phyloP scores from a whole-genome alignment of 2,329 filamentous ascomycete species.

The Cladosporium austrohemisphaericum region DNA sequence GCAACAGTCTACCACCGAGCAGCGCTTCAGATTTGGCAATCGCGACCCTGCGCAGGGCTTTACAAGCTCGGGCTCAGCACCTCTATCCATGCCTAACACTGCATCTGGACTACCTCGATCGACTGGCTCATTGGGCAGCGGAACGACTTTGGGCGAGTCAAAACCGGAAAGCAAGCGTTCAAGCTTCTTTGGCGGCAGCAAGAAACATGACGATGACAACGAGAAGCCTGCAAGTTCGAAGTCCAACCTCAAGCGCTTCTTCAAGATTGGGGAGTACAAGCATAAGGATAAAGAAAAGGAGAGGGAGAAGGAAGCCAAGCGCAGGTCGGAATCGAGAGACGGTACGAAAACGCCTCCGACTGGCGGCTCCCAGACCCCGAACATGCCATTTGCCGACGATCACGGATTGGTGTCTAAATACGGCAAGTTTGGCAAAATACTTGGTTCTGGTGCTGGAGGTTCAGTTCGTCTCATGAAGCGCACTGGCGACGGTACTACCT shows the following conservation, averaged over 20 bases:
- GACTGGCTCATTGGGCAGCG: constrained; percentile 39
- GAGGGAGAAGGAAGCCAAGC: constrained; percentile 20
- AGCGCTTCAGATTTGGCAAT: constrained; percentile 74
- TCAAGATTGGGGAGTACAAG: constrained; percentile 68
- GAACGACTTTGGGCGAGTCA: constrained; percentile 27
- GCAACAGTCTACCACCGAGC: constrained; percentile 9
- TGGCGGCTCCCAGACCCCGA: constrained; percentile 35
- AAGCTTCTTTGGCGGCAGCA: constrained; percentile 52
- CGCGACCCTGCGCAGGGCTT: constrained; percentile 62
- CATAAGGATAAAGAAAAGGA: constrained; percentile 60
- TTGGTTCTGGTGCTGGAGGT: constrained; percentile 90
- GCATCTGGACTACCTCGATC: constrained; percentile 42
- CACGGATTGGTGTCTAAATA: constrained; percentile 89
- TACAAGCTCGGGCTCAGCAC: constrained; percentile 40
- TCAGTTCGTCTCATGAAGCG: constrained; percentile 93
- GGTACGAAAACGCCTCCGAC: constrained; percentile 27
- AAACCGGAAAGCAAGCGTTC: constrained; percentile 47
- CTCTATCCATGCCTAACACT: constrained; percentile 18
- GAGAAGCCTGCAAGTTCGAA: constrained; percentile 59
- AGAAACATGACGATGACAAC: constrained; percentile 50
- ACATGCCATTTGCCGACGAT: constrained; percentile 86
- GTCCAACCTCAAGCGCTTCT: constrained; percentile 94
- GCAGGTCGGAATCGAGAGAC: constrained; percentile 23
- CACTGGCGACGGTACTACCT: constrained; percentile 85
- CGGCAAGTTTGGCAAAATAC: constrained; percentile 88